phyloP scores from a whole-genome alignment of 2,329 filamentous ascomycete genomes.

The Penicillium sp. region DNA sequence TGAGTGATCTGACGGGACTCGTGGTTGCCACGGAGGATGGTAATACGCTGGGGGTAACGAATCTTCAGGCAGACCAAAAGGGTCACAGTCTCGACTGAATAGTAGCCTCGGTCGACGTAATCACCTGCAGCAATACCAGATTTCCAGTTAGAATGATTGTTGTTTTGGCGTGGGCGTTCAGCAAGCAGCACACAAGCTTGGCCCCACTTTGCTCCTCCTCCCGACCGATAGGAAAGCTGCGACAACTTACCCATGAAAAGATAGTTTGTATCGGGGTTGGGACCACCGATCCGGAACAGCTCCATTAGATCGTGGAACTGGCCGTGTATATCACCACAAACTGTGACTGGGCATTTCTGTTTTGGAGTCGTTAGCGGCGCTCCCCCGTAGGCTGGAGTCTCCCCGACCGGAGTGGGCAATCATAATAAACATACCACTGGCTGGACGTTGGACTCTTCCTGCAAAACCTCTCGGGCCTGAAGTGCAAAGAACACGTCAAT shows the following conservation, averaged over 20 bases:
- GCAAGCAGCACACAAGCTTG: conserved; percentile 1
- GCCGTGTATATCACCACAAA: conserved; percentile 98
- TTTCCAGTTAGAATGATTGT: neutral
- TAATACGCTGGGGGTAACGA: conserved; percentile 96
- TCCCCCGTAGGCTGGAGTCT: conserved; percentile 5
- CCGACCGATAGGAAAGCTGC: conserved; percentile 7
- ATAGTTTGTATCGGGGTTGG: conserved; percentile 98
- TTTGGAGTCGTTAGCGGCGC: conserved; percentile 24
- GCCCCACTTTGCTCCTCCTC: conserved; percentile 11
- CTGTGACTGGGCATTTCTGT: conserved; percentile 98
- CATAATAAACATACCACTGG: conserved; percentile 73
- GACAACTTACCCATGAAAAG: conserved; percentile 85
- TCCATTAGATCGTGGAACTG: conserved; percentile 99
- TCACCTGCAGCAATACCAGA: conserved; percentile 63
- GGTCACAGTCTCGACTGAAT: conserved; percentile 97
- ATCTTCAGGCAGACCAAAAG: conserved; percentile 97
- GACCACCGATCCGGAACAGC: conserved; percentile 97
- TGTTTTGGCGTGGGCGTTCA: neutral
- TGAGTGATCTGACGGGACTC: conserved; percentile 99
- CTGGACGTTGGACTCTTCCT: conserved; percentile 98
- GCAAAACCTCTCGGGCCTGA: conserved; percentile 90
- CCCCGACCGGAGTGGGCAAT: conserved; percentile 18
- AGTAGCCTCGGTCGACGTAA: conserved; percentile 98
- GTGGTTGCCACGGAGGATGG: conserved; percentile 97
- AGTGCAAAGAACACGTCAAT: conserved; percentile 22